Evolutionary conservation across 306 rosid species (phyloP).

Genomic region (Castanea crenata): DNA sequence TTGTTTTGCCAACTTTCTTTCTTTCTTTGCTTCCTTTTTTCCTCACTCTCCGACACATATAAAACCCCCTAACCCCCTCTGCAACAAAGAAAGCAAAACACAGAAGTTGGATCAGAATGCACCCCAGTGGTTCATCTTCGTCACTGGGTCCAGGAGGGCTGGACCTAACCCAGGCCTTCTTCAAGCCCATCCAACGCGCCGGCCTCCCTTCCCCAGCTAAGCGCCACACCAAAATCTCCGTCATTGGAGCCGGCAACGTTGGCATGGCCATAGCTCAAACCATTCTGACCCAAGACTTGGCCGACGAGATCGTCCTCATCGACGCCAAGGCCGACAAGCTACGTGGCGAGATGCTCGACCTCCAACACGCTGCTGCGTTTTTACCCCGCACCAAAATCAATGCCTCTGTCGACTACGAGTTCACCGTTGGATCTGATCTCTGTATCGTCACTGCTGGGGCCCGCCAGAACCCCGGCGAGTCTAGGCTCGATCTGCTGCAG

Average conservation of each 20-base stretch:
- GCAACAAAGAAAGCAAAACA: not conserved
- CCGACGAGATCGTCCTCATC: conserved; percentile 76
- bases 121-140: conserved; percentile 50
- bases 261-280: conserved; percentile 99
- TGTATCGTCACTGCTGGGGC: conserved; percentile 94
- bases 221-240: conserved; percentile 67
- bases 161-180: conserved; percentile 64
- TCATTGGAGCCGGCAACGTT: conserved; percentile 84
- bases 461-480: conserved; percentile 70
- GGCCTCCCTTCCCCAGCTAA: conserved; percentile 58
- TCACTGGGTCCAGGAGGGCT: conserved; percentile 76
- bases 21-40: too few relatives aligned
- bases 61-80: not conserved
- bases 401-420: conserved; percentile 72
- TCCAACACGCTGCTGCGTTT: conserved; percentile 92
- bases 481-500: conserved; percentile 68
- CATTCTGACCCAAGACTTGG: conserved; percentile 77
- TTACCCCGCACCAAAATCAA: conserved; percentile 83
- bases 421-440: conserved; percentile 69
- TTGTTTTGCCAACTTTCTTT: not conserved
- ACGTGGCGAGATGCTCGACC: conserved; percentile 94
- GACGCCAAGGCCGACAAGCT: conserved; percentile 70
- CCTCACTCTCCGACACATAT: not conserved
- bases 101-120: conserved; percentile 32
- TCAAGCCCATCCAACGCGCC: conserved; percentile 52